Conservation (phyloP, 306 rosid species). For the Cucurbita pepo region DNA sequence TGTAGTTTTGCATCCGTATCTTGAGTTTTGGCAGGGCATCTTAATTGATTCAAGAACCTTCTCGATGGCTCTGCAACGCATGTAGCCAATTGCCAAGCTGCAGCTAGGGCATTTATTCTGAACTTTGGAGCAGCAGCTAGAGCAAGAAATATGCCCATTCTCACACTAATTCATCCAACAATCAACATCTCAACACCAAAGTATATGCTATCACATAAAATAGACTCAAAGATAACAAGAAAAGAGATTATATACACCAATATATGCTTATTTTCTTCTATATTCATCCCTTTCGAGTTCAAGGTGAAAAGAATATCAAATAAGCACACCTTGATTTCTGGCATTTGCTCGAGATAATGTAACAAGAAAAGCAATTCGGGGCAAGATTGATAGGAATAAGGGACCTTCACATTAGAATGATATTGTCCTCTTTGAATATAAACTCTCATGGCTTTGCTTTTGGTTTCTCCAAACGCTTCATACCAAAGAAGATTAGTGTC, state of each 20-base stretch:
- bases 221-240: background rate
- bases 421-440: too few species aligned
- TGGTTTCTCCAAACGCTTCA: too few species aligned
- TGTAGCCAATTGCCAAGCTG: conserved; percentile 46
- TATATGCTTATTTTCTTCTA: background rate
- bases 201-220: background rate
- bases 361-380: background rate
- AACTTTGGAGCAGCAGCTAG: conserved; percentile 31
- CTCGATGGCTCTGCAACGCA: conserved; percentile 61
- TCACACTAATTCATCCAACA: conserved; percentile 39
- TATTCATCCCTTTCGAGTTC: background rate
- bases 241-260: background rate
- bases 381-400: too few species aligned
- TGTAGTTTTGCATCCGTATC: conserved; percentile 39
- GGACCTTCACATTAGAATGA: too few species aligned
- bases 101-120: conserved; percentile 51
- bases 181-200: background rate
- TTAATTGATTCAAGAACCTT: conserved; percentile 48
- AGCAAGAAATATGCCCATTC: conserved; percentile 78
- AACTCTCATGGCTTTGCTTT: too few species aligned
- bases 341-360: background rate
- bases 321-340: background rate
- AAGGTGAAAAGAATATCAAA: background rate
- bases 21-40: conserved; percentile 31
- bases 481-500: too few species aligned